Evolutionary conservation across 306 rosid genomes (phyloP), one percentile per base, ranked within the genome.

Genomic region (Begonia loranthoides): DNA sequence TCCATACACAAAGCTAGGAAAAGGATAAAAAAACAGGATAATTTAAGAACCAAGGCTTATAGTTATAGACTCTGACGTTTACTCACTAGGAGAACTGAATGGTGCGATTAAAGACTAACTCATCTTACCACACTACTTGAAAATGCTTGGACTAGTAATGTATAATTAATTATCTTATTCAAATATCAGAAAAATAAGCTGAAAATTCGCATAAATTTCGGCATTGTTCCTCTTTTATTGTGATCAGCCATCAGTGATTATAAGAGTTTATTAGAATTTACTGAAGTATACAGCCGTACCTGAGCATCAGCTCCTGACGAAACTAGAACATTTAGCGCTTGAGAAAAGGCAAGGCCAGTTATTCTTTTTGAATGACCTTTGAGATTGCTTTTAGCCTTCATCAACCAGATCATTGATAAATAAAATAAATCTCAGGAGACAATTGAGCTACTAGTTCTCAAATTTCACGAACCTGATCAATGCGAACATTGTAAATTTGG

Each of bases 271-370:
- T 57, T 53, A 12, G 4, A 11, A 4, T 17, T 15, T 14, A 12
- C 8, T 33, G 33, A 10, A 28, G 36, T 28, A 28, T 28, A 28
- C 36, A 28, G 8, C 36, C 36, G 9, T 70, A 83, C 93, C 10
- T 83, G 78, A 58, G 87, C 93, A 72, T 83, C 93, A 41, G 87
- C 93, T 49, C 84, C 93, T 16, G 93, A 79, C 33, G 93, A 79
- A 65, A 83, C 81, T 66, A 83, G 60, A 59, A 83, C 66, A 54
- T 73, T 70, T 60, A 74, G 84, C 59, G 55, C 51, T 41, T 74
- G 65, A 50, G 93, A 83, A 58, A 83, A 79, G 13, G 93, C 87
- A 54, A 83, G 68, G 49, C 93, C 93, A 34, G 87, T 71, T 52
- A 83, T 74, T 48, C 79, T 75, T 64, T 76, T 79, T 56, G 62